These are phyloP conservation scores for Metahyphopichia silvanorum DNA, from an alignment of 805 yeast species.

Conservation along the genomic window DNA sequence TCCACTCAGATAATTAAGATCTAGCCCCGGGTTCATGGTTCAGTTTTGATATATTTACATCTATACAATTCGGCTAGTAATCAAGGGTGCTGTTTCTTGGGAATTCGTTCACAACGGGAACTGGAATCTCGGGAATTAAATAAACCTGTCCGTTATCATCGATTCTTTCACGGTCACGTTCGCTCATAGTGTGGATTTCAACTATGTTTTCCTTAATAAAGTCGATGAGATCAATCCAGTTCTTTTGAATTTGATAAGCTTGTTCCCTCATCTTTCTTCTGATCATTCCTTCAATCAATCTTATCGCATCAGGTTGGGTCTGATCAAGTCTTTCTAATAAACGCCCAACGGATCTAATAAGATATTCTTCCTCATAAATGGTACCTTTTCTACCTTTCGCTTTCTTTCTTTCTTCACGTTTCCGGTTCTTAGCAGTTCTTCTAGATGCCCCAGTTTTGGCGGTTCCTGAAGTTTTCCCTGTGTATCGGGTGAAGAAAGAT, in stretches of 20 bases:
- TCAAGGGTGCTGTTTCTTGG: constrained; percentile 57
- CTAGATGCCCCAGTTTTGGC: constrained; percentile 96
- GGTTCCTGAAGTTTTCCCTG: constrained; percentile 94
- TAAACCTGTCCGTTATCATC: constrained; percentile 88
- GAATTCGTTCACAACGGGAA: constrained; percentile 64
- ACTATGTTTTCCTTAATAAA: constrained; percentile 57
- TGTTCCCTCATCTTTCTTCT: constrained; percentile 73
- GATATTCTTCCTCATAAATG: constrained; percentile 93
- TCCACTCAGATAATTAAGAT: too few relatives aligned
- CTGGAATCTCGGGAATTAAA: constrained; percentile 70
- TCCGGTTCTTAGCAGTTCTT: constrained; percentile 84
- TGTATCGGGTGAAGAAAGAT: constrained; percentile 91
- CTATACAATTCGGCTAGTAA: constrained; percentile 30
- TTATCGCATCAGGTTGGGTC: constrained; percentile 70
- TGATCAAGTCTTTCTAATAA: constrained; percentile 75
- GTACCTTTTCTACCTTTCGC: constrained; percentile 99
- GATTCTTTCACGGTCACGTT: constrained; percentile 81
- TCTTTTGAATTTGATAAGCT: constrained; percentile 76
- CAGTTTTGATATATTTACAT: too few relatives aligned
- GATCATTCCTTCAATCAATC: constrained; percentile 70
- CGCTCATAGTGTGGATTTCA: constrained; percentile 81
- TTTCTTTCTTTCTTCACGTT: constrained; percentile 91
- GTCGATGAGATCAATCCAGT: constrained; percentile 53
- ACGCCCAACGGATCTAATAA: constrained; percentile 84
- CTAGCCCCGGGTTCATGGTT: too few relatives aligned